A percentile compares a stretch with the other conserved stretches of the same genome.
Evolutionary conservation across 306 rosid species (phyloP).

Genomic region (Dicorynia guianensis): DNA sequence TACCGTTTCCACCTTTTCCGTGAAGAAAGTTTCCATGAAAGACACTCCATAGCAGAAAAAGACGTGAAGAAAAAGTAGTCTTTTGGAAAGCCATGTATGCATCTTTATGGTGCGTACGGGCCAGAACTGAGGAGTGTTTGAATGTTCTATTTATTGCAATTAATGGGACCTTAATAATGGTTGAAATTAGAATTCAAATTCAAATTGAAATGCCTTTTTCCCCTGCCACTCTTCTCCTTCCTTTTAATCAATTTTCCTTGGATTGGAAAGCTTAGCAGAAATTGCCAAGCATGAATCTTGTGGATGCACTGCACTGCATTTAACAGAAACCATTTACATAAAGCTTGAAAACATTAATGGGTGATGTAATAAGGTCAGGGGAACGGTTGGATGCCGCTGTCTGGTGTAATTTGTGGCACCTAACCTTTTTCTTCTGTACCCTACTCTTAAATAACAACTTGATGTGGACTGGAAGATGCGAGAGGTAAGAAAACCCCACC

Average conservation of each 20-base stretch:
- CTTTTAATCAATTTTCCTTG: not conserved
- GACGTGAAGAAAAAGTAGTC: not conserved
- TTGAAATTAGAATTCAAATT: slow-evolving; percentile 1
- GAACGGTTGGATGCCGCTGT: slow-evolving; percentile 48
- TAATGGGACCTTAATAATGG: not conserved
- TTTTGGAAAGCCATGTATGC: not conserved
- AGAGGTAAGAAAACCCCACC: too few species aligned
- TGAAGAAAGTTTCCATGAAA: too few species aligned
- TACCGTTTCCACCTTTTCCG: too few species aligned
- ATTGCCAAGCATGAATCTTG: not conserved
- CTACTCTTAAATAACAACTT: not conserved
- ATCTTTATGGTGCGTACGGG: not conserved
- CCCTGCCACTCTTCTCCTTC: not conserved
- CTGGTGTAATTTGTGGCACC: slow-evolving; percentile 40
- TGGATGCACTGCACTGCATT: slow-evolving; percentile 44
- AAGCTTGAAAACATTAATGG: slow-evolving; percentile 33
- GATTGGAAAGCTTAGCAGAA: not conserved
- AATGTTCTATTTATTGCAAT: not conserved
- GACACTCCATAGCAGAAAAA: not conserved
- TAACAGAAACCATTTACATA: slow-evolving; percentile 17
- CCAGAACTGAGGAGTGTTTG: not conserved
- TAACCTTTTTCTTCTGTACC: not conserved
- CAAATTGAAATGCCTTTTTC: not conserved
- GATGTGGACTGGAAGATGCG: too few species aligned
- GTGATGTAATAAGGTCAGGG: slow-evolving; percentile 33